Evolutionary conservation across 2,329 filamentous ascomycete species (phyloP).

Genomic region (Epichloe gansuensis): DNA sequence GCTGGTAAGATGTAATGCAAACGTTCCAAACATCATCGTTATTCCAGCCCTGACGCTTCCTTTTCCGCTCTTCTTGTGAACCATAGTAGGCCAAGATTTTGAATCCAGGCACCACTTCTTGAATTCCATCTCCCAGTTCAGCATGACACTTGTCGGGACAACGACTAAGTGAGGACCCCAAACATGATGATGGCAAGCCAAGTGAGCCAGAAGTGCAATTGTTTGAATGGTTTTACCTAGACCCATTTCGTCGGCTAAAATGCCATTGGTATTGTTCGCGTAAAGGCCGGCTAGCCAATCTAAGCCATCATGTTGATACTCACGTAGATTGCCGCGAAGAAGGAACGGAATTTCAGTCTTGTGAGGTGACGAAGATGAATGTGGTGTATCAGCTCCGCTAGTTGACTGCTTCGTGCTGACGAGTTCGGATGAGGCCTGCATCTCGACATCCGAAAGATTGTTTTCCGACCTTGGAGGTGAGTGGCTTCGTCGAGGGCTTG

Average conservation of each 20-base stretch:
- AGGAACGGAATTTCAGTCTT: constrained; percentile 72
- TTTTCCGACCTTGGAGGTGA: constrained; percentile 38
- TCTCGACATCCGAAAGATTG: constrained; percentile 38
- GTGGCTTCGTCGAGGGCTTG: constrained; percentile 32
- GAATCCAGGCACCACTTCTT: constrained; percentile 97
- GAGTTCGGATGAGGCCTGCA: constrained; percentile 25
- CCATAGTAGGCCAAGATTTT: constrained; percentile 98
- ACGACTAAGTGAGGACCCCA: constrained; percentile 96
- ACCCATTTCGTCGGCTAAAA: constrained; percentile 96
- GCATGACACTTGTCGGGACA: constrained; percentile 94
- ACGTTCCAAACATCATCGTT: constrained; percentile 94
- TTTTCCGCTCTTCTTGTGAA: constrained; percentile 78
- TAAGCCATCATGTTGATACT: constrained; percentile 93
- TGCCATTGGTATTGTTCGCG: constrained; percentile 85
- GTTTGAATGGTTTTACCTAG: constrained; percentile 98
- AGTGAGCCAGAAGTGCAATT: constrained; percentile 82
- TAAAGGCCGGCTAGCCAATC: constrained; percentile 96
- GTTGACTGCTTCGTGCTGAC: constrained; percentile 16
- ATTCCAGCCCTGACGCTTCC: constrained; percentile 86
- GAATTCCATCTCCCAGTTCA: constrained; percentile 99
- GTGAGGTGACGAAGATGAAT: constrained; percentile 20
- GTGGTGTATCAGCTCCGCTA: constrained; percentile 24
- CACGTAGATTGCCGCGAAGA: constrained; percentile 75
- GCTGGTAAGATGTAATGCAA: constrained; percentile 93
- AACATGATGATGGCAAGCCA: constrained; percentile 78